Evolutionary conservation across 257 asterid species (phyloP), one percentile per base, ranked within the genome.

Genomic region (Osmanthus fragrans): DNA sequence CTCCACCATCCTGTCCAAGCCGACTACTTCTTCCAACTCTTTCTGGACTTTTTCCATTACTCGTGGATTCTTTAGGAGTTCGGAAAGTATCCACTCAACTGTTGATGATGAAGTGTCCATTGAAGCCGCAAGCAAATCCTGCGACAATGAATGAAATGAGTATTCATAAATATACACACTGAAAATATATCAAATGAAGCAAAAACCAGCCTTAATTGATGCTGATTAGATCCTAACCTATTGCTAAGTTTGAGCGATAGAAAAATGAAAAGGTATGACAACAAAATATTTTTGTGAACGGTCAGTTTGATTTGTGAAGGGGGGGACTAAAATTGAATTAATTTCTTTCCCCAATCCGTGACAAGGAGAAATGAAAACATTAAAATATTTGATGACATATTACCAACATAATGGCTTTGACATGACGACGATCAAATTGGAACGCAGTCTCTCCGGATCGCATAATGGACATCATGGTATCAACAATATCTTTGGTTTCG

Each of bases 321-420:
- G 51, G 33, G 19, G 4, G 19, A 45, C 19, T 45, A 13, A 45
- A 0, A 42, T 42, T 11, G 51, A 12, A 42, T 42, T 42, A 18
- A 3, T 42, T 42, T 42, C 51, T 42, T 32, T 42, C 18, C 11
- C 12, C 51, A 42, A 12, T 42, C 13, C 45, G 51, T 42, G 51
- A 12, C 51, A 11, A 42, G 18, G 51, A 42, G 51, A 42, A 42
- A 47, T 19, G 54, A 30, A 39, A 39, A 39, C 45, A 8, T 8
- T 39, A 39, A 8, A 8, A 39, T 39, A 27, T 2, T 9, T 36
- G 16, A 29, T 3, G 36, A 8, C 3, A 27, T 5, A 6, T 27
- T 82, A 89, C 93, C 93, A 87, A 73, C 85, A 87, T 67, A 27
- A 86, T 71, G 29, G 89, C 87, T 81, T 89, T 89, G 74, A 87